phyloP scores from a whole-genome alignment of 805 yeast species.

The Monosporozyma yasuniensis region DNA sequence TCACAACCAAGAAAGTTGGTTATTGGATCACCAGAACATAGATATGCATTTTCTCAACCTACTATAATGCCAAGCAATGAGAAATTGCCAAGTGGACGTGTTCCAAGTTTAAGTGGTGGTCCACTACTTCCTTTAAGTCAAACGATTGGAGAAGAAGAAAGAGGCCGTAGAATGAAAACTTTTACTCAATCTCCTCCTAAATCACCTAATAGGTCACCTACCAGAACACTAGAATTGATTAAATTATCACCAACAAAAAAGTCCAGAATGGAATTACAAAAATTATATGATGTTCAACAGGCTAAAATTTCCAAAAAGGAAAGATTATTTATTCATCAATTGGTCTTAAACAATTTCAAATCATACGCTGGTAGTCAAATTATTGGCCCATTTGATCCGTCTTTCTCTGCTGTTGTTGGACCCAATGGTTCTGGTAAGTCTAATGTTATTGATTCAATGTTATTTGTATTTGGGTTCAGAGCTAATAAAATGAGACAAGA shows the following conservation, averaged over 20 bases:
- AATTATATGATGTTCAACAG: conserved; percentile 22
- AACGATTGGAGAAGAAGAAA: conserved; percentile 14
- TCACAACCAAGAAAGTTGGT: conserved; percentile 24
- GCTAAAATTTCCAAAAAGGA: conserved; percentile 30
- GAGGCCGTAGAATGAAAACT: conserved; percentile 27
- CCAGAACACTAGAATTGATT: conserved; percentile 32
- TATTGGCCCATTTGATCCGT: conserved; percentile 89
- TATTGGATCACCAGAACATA: conserved; percentile 15
- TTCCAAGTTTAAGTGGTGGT: conserved; percentile 16
- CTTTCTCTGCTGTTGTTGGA: conserved; percentile 95
- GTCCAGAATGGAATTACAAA: conserved; percentile 27
- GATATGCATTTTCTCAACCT: conserved; percentile 21
- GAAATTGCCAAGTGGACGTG: conserved; percentile 1
- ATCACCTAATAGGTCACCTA: conserved; percentile 13
- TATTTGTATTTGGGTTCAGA: conserved; percentile 94
- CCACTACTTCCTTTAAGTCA: conserved; percentile 30
- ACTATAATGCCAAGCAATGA: conserved; percentile 5
- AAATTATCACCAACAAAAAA: conserved; percentile 35
- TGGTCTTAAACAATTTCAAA: conserved; percentile 79
- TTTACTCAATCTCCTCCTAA: conserved; percentile 26
- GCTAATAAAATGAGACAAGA: conserved; percentile 96
- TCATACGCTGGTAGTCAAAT: conserved; percentile 90
- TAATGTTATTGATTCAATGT: conserved; percentile 90
- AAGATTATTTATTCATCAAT: conserved; percentile 64
- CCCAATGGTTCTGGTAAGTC: conserved; percentile 99